These are phyloP conservation scores for Pythium phragmiticola DNA, from an alignment of 352 stramenopile genomes.

Conservation along the genomic window DNA sequence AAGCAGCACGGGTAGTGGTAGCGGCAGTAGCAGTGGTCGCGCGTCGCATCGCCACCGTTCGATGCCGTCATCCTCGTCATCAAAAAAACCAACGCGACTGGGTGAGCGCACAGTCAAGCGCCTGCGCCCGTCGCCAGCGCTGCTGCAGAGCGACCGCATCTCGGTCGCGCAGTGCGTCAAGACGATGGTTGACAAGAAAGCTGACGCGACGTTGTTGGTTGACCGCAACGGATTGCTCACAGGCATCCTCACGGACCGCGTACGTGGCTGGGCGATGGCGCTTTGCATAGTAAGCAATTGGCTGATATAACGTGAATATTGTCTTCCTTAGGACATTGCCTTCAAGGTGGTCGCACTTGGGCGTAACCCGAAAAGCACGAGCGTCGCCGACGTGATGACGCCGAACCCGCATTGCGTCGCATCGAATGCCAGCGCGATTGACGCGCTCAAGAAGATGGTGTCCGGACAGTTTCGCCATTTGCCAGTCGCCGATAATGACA, in stretches of 20 bases:
- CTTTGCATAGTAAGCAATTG: neutral
- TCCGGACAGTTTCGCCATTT: slow-evolving; percentile 95
- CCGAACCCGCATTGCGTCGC: slow-evolving; percentile 93
- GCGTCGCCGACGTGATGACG: slow-evolving; percentile 93
- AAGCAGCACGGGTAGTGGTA: slow-evolving; percentile 29
- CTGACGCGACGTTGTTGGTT: slow-evolving; percentile 92
- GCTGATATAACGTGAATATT: neutral
- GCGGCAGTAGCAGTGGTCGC: slow-evolving; percentile 5
- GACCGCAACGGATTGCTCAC: slow-evolving; percentile 86
- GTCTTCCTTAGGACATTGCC: slow-evolving; percentile 84
- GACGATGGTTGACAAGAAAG: slow-evolving; percentile 88
- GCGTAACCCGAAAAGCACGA: slow-evolving; percentile 72
- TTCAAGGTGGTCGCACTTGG: slow-evolving; percentile 91
- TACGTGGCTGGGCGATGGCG: slow-evolving; percentile 18
- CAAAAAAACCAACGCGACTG: slow-evolving; percentile 18
- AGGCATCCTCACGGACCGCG: slow-evolving; percentile 95
- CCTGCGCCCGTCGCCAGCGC: slow-evolving; percentile 59
- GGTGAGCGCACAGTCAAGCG: slow-evolving; percentile 43
- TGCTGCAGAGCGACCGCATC: slow-evolving; percentile 72
- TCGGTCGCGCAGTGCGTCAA: slow-evolving; percentile 75
- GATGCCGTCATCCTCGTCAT: slow-evolving; percentile 15
- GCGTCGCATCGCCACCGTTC: slow-evolving; percentile 17
- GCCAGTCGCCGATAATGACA: slow-evolving; percentile 90
- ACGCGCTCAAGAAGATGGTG: slow-evolving; percentile 97
- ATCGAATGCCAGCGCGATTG: slow-evolving; percentile 91